Evolutionary conservation across 225 moss, liverwort and hornwort species (phyloP).

Genomic region (Sphagnum contortum): DNA sequence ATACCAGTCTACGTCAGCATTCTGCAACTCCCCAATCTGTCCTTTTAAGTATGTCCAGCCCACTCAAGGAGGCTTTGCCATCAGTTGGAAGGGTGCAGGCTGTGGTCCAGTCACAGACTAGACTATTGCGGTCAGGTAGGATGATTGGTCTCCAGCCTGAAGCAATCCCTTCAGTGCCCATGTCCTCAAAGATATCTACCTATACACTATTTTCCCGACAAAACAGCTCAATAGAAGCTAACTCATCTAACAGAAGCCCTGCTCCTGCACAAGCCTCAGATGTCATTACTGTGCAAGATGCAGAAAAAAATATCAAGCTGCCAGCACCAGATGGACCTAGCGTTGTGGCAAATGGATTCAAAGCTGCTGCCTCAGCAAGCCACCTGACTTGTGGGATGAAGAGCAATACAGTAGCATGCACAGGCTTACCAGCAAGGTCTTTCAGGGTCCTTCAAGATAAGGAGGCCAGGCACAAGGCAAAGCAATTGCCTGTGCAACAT

Average conservation of each 20-base stretch:
- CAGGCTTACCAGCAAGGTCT: conserved; percentile 14
- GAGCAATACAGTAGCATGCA: conserved; percentile 13
- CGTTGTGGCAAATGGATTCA: conserved; percentile 14
- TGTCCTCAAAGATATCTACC: background rate
- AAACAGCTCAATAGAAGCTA: background rate
- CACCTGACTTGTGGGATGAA: conserved; percentile 17
- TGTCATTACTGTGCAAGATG: conserved; percentile 17
- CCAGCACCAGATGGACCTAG: conserved; percentile 13
- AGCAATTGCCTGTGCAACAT: background rate
- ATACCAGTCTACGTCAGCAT: background rate
- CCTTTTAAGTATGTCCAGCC: background rate
- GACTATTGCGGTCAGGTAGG: conserved; percentile 19
- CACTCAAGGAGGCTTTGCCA: no score
- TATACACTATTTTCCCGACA: background rate
- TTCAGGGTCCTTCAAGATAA: conserved; percentile 2
- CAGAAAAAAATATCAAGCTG: conserved; percentile 5
- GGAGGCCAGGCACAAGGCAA: background rate
- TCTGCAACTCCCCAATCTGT: conserved; percentile 9
- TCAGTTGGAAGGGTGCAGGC: conserved; percentile 5
- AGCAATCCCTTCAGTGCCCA: conserved; percentile 7
- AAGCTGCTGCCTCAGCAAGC: conserved; percentile 18
- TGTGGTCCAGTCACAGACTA: conserved; percentile 9
- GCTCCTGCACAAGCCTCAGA: conserved; percentile 3
- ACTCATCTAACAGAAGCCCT: conserved; percentile 1
- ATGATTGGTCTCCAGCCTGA: conserved; percentile 7